These are phyloP conservation scores for Nakazawaea pomicola DNA, from an alignment of 805 yeast genomes.

Conservation along the genomic window DNA sequence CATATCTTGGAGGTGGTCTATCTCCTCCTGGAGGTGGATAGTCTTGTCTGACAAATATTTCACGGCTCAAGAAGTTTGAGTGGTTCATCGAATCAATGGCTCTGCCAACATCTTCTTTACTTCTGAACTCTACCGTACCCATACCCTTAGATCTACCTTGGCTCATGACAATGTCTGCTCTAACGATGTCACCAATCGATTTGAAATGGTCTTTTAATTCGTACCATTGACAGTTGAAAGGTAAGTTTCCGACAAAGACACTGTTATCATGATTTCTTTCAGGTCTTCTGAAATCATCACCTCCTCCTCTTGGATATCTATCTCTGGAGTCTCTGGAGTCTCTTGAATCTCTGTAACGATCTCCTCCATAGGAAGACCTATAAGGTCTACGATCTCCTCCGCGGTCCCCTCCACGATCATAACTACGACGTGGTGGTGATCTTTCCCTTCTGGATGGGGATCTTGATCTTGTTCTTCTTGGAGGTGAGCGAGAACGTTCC, in stretches of 20 bases:
- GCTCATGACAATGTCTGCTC: conserved; percentile 78
- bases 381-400: conserved; percentile 19
- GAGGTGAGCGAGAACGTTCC: conserved; percentile 7
- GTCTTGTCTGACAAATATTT: conserved; percentile 85
- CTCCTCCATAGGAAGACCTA: conserved; percentile 1
- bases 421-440: conserved; percentile 25
- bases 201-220: conserved; percentile 58
- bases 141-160: conserved; percentile 82
- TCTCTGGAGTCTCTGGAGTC: conserved; percentile 18
- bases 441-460: conserved; percentile 24
- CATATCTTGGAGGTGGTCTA: conserved; percentile 8
- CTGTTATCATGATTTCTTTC: conserved; percentile 64
- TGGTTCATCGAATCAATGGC: conserved; percentile 73
- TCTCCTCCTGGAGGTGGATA: conserved; percentile 70
- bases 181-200: conserved; percentile 58
- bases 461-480: conserved; percentile 27
- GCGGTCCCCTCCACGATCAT: conserved; percentile 13
- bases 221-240: conserved; percentile 55
- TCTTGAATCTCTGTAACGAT: conserved; percentile 10
- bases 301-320: conserved; percentile 18
- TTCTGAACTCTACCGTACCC: conserved; percentile 84
- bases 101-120: conserved; percentile 55
- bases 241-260: conserved; percentile 69
- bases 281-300: conserved; percentile 28
- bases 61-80: conserved; percentile 62